A percentile compares a stretch with the other conserved stretches of the same genome.
Evolutionary conservation across 139 green algal species (phyloP).

Genomic region (Chlorella sp.): DNA sequence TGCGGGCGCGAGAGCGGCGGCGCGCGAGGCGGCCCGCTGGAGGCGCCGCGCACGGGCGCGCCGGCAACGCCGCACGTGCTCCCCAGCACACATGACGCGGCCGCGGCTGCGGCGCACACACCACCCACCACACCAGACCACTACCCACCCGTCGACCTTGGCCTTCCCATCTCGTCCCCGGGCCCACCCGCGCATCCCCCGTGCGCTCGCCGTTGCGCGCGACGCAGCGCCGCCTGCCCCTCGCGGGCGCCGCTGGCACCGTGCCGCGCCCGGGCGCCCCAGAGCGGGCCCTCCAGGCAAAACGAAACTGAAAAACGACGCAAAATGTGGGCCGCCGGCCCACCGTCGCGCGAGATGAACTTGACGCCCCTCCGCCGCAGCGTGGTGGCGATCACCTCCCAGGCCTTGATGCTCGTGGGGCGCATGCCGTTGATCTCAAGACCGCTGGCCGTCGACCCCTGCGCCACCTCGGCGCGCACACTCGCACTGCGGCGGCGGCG

Average conservation of each 20-base stretch:
- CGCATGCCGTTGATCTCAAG: constrained; percentile 27
- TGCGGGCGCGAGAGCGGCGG: too few relatives aligned
- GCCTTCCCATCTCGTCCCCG: not conserved
- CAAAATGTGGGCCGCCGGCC: not conserved
- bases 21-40: too few relatives aligned
- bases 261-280: too few relatives aligned
- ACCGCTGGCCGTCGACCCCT: not conserved
- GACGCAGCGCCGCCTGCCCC: not conserved
- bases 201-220: not conserved
- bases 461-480: not conserved
- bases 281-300: too few relatives aligned
- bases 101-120: too few relatives aligned
- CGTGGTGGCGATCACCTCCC: constrained; percentile 8
- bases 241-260: not conserved
- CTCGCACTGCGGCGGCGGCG: too few relatives aligned
- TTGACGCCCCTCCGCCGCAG: constrained; percentile 13
- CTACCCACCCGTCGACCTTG: too few relatives aligned
- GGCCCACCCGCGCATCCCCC: not conserved
- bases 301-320: too few relatives aligned
- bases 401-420: constrained; percentile 31
- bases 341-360: not conserved
- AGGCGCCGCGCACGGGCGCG: too few relatives aligned
- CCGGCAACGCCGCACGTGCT: too few relatives aligned
- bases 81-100: too few relatives aligned
- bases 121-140: too few relatives aligned